Conservation (phyloP, 2,329 filamentous ascomycete genomes). For the Exophiala phaeomuriformis region DNA sequence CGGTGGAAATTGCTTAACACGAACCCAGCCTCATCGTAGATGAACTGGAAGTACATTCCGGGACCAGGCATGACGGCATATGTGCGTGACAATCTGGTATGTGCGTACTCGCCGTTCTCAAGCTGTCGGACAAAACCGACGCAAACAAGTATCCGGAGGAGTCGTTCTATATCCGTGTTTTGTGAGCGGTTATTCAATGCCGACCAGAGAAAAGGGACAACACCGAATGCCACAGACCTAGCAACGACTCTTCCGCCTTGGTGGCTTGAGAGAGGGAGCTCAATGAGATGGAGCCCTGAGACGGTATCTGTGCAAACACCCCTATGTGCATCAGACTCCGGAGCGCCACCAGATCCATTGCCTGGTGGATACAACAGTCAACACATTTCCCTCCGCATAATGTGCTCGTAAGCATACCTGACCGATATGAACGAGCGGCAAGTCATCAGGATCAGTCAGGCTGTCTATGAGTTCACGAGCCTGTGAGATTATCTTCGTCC, state of each 20-base stretch:
- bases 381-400: neutral
- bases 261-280: slow-evolving; percentile 7
- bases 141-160: slow-evolving; percentile 12
- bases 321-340: slow-evolving; percentile 24
- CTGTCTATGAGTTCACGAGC: slow-evolving; percentile 12
- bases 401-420: slow-evolving; percentile 1
- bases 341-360: slow-evolving; percentile 22
- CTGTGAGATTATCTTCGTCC: slow-evolving; percentile 8
- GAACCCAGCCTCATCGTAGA: slow-evolving; percentile 11
- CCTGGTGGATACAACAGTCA: slow-evolving; percentile 9
- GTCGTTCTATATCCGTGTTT: slow-evolving; percentile 4
- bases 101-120: slow-evolving; percentile 6
- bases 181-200: neutral
- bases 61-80: slow-evolving; percentile 12
- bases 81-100: slow-evolving; percentile 15
- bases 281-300: slow-evolving; percentile 19
- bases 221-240: neutral
- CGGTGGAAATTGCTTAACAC: slow-evolving; percentile 9
- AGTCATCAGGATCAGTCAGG: slow-evolving; percentile 11
- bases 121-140: slow-evolving; percentile 14
- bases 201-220: neutral
- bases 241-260: slow-evolving; percentile 11
- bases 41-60: slow-evolving; percentile 16
- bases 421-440: slow-evolving; percentile 11
- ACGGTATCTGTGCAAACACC: slow-evolving; percentile 25